These are phyloP conservation scores for Scenedesmus sp. DNA, from an alignment of 163 green algal genomes.

Conservation along the genomic window DNA sequence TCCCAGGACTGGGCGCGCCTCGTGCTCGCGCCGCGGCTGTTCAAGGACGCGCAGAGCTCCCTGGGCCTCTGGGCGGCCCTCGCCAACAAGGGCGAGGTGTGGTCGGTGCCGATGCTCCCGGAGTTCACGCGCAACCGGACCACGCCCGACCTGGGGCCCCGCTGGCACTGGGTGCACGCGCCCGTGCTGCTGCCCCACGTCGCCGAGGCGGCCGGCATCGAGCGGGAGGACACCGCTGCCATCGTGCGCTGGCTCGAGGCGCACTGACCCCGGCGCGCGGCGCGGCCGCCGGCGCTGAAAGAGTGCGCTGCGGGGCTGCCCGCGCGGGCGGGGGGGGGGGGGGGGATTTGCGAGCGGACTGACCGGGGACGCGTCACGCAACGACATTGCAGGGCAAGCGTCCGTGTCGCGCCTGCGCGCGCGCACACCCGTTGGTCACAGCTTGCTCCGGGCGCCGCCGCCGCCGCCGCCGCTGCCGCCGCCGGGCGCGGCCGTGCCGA, in stretches of 20 bases:
- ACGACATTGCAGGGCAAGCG: no score
- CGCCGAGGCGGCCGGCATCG: conserved; percentile 7
- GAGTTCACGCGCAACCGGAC: conserved; percentile 20
- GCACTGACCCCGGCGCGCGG: conserved; percentile 2
- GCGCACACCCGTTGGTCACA: no score
- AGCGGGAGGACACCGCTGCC: background rate
- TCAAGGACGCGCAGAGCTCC: conserved; percentile 37
- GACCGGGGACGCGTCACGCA: no score
- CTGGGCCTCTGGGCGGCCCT: conserved; percentile 40
- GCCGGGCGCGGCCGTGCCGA: conserved; percentile 58
- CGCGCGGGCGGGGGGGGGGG: no score
- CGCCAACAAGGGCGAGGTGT: conserved; percentile 36
- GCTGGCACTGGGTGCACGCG: conserved; percentile 31
- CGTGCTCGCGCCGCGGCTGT: conserved; percentile 26
- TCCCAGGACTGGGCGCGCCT: conserved; percentile 18
- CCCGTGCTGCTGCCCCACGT: conserved; percentile 35
- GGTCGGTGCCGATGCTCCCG: conserved; percentile 28
- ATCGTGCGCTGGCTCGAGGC: conserved; percentile 25
- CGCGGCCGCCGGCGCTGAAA: background rate
- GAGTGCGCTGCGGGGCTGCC: no score
- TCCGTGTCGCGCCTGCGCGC: no score
- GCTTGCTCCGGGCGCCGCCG: conserved; percentile 54
- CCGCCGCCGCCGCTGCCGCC: background rate
- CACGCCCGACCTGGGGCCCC: conserved; percentile 10
- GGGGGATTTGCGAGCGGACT: no score